Evolutionary conservation across 2,329 filamentous ascomycete species (phyloP), one percentile per base, ranked within the genome.

Genomic region (Bipolaris sorokiniana): DNA sequence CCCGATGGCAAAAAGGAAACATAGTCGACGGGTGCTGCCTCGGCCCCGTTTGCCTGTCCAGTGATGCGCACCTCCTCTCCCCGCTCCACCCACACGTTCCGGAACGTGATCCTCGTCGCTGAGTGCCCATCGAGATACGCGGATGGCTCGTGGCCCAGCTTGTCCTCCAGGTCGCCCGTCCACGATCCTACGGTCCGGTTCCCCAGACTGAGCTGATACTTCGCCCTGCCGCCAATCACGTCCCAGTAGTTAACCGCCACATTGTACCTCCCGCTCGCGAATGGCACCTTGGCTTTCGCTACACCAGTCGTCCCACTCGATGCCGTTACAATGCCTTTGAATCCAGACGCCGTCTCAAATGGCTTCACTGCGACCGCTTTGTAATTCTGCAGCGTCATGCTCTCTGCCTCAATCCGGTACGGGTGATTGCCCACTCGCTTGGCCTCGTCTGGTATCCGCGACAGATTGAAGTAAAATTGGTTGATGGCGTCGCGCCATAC

Each of bases 401-500:
- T 77, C 74, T 90, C 88, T 1, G 88, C 88, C 77, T 90, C 88
- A 44, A 91, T 83, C n/a, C 88, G 83, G 73, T 83, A 87, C 0
- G 83, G 82, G 70, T 91, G 84, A 57, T 85, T 78, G 1, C 83
- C 81, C 0, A 90, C 87, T 9, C 88, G 82, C 1, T 78, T 78
- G 0, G 64, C 64, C 18, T 81, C 76, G 62, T 91, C 88, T 0
- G 83, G 70, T 41, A 91, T 89, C 2, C 81, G 78, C 0, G 86
- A 87, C 36, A 85, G 73, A 68, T 85, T 87, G 68, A 79, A 66
- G 74, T 89, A 90, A 75, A 88, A 90, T 53, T 85, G 78, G 65
- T 78, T 84, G 75, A 91, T 85, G 0, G 85, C 81, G 66, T 90
- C 88, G 13, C 88, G 81, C 88, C 89, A 91, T 15, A 90, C 85